These are phyloP conservation scores for Pichia sp. DNA, from an alignment of 1,139 yeast species.

Conservation along the genomic window DNA sequence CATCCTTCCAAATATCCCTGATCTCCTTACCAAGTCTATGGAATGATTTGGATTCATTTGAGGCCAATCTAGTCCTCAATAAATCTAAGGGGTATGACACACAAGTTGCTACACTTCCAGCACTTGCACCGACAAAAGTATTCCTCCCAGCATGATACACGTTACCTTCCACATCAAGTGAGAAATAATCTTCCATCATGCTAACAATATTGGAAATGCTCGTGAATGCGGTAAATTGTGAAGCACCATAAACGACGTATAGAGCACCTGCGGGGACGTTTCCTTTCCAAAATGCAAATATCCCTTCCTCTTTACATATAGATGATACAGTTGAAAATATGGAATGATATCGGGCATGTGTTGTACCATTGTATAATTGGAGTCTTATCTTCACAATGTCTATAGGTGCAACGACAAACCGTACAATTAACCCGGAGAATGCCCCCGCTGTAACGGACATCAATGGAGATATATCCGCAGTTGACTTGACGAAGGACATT, in stretches of 20 bases:
- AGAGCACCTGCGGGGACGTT: conserved; percentile 86
- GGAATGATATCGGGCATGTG: conserved; percentile 26
- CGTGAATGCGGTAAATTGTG: conserved; percentile 73
- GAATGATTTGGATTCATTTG: conserved; percentile 32
- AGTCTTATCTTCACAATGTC: conserved; percentile 84
- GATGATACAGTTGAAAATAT: conserved; percentile 30
- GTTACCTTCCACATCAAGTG: not conserved
- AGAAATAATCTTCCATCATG: conserved; percentile 29
- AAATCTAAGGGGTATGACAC: conserved; percentile 85
- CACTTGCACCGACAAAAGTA: conserved; percentile 57
- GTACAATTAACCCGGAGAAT: conserved; percentile 27
- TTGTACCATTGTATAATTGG: conserved; percentile 43
- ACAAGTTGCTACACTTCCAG: conserved; percentile 70
- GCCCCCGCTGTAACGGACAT: conserved; percentile 27
- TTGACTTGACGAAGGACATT: conserved; percentile 7
- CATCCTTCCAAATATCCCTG: conserved; percentile 56
- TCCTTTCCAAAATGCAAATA: conserved; percentile 81
- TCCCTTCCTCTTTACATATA: conserved; percentile 46
- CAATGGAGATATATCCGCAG: conserved; percentile 8
- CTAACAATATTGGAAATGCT: conserved; percentile 24
- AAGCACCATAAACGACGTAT: conserved; percentile 79
- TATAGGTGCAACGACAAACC: conserved; percentile 79
- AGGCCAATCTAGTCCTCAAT: conserved; percentile 75
- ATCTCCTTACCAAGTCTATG: conserved; percentile 21
- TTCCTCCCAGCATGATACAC: conserved; percentile 15